Evolutionary conservation across 495 filamentous ascomycete genomes (phyloP).

Genomic region (Physcia stellaris): DNA sequence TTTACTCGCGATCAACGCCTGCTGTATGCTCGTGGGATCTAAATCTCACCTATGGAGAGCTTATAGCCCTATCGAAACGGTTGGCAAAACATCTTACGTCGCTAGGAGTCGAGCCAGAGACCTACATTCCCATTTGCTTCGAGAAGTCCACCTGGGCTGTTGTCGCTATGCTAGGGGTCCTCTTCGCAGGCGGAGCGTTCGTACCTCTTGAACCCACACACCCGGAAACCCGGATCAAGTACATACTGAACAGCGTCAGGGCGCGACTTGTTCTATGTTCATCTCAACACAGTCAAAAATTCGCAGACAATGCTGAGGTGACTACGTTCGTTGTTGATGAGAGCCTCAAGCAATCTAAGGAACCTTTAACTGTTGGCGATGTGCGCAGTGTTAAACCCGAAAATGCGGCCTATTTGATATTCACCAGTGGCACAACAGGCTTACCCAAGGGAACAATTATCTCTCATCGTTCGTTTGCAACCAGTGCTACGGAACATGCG

Average conservation of each 20-base stretch:
- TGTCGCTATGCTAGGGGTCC: conserved; percentile 17
- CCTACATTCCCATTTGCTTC: conserved; percentile 19
- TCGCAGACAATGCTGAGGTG: conserved; percentile 1
- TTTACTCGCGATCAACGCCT: conserved; percentile 5
- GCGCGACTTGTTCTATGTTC: conserved; percentile 10
- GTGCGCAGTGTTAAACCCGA: no score
- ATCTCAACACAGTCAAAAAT: conserved; percentile 5
- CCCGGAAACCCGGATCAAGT: conserved; percentile 17
- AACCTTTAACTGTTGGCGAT: background rate
- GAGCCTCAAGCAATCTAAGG: background rate
- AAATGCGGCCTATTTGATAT: conserved; percentile 92
- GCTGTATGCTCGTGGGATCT: conserved; percentile 14
- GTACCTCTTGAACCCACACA: conserved; percentile 29
- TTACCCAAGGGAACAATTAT: conserved; percentile 73
- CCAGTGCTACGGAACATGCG: conserved; percentile 14
- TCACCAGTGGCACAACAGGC: conserved; percentile 84
- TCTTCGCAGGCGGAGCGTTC: conserved; percentile 24
- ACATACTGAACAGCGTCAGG: conserved; percentile 13
- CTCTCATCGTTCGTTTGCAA: conserved; percentile 47
- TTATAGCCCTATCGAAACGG: conserved; percentile 16
- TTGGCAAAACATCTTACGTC: conserved; percentile 9
- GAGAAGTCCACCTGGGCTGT: conserved; percentile 19
- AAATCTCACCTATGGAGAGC: conserved; percentile 10
- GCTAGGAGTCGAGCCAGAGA: conserved; percentile 13
- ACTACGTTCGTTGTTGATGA: conserved; percentile 5